Evolutionary conservation across 345 rosid species (phyloP), one percentile per base, ranked within the genome.

Genomic region (Syzygium aqueum): DNA sequence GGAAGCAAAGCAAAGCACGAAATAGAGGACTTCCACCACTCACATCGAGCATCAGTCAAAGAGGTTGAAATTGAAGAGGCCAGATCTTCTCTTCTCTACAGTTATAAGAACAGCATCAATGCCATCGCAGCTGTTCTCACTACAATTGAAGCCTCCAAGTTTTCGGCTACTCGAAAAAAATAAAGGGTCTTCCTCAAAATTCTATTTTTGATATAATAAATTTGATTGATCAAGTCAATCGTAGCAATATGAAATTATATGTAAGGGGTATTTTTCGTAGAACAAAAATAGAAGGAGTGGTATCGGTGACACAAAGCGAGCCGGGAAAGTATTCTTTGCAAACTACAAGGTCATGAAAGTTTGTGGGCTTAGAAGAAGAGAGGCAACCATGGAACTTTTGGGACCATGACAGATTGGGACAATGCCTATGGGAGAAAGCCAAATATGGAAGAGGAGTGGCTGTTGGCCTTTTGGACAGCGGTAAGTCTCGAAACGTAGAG

Each of bases 301-400:
- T 89, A 27, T 91, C 95, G 3, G 94, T 97, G 16, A 85, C 90
- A 53, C 50, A 87, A 88, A 94, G 94, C 86, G 78, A 93, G 2
- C 91, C 92, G 51, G 87, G 90, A 73, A 91, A 90, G 89, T 94
- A 95, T 88, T 89, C 94, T 49, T 17, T 90, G 67, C 98, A 94
- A 40, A 97, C 98, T 0, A 96, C 99, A 88, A 88, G 99, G 88
- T 97, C 99, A 53, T 97, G 99, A 98, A 92, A 94, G 84, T 97
- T 97, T 84, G 91, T 90, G 53, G 99, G 98, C 25, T 85, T 97
- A 63, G 89, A 96, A 12, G 93, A 87, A 46, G 84, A 67, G 30
- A 86, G 8, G 1, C 88, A 25, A 53, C 46, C 46, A n/a, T 16
- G 19, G 51, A 51, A 63, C n/a, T 56, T 56, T 23, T 56, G 61